Evolutionary conservation across 305 asterid species (phyloP).

Genomic region (Fraxinus angustifolia): DNA sequence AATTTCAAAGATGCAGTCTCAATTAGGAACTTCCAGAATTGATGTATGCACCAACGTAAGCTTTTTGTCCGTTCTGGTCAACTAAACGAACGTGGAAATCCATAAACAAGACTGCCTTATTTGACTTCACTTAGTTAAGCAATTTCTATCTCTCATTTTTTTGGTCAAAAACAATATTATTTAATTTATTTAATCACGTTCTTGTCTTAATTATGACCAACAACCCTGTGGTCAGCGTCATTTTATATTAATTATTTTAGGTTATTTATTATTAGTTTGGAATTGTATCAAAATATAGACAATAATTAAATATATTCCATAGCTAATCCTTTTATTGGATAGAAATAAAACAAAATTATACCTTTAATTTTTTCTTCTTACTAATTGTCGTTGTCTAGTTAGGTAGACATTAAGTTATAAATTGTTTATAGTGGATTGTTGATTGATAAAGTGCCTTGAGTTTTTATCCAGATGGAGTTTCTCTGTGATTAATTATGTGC

Average conservation of each 20-base stretch:
- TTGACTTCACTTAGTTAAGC: background rate
- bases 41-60: background rate
- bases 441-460: too few relatives aligned
- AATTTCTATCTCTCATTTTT: background rate
- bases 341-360: background rate
- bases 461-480: too few relatives aligned
- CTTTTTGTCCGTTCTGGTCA: background rate
- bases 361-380: background rate
- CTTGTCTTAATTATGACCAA: background rate
- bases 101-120: background rate
- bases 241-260: background rate
- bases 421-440: too few relatives aligned
- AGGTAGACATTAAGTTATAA: too few relatives aligned
- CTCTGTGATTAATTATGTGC: too few relatives aligned
- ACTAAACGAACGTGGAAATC: background rate
- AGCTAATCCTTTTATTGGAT: background rate
- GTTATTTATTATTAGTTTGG: too few relatives aligned
- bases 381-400: too few relatives aligned
- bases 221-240: background rate
- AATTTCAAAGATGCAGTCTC: background rate
- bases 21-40: background rate
- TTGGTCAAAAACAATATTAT: background rate
- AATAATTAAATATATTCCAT: too few relatives aligned
- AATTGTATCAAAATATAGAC: too few relatives aligned
- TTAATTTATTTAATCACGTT: background rate